Evolutionary conservation across 768 basidiomycete genomes (phyloP).

Genomic region (Kondoa malvinella): DNA sequence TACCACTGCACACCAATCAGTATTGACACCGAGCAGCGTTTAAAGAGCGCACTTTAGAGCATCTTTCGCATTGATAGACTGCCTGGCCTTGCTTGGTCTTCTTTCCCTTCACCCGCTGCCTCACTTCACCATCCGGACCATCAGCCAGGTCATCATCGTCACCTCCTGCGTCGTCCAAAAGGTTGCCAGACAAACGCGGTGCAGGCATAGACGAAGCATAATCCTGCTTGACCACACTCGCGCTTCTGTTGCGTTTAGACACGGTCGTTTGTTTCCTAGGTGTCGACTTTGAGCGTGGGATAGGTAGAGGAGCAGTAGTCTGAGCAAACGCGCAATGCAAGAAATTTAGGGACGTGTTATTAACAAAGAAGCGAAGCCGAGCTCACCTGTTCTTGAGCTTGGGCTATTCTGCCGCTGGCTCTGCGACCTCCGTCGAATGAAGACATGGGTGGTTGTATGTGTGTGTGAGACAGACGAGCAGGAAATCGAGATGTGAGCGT

Average conservation of each 20-base stretch:
- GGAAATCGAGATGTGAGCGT: too few species aligned
- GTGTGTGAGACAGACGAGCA: too few species aligned
- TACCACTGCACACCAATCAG: slow-evolving; percentile 42
- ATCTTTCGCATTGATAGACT: slow-evolving; percentile 60
- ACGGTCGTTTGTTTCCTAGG: not conserved
- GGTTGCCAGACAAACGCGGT: not conserved
- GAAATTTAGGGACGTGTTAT: too few species aligned
- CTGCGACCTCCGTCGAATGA: not conserved
- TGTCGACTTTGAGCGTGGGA: not conserved
- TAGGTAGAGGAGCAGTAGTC: not conserved
- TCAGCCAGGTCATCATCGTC: not conserved
- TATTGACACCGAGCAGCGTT: slow-evolving; percentile 43
- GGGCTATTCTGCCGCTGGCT: not conserved
- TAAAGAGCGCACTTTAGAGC: slow-evolving; percentile 55
- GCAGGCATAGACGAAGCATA: not conserved
- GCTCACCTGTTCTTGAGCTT: not conserved
- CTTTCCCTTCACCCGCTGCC: not conserved
- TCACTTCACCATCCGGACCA: slow-evolving; percentile 4
- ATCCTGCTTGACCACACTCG: not conserved
- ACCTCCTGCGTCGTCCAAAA: not conserved
- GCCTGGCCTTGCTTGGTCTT: not conserved
- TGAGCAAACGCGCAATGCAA: too few species aligned
- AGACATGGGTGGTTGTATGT: too few species aligned
- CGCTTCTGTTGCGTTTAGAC: slow-evolving; percentile 18
- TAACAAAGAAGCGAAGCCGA: not conserved